Evolutionary conservation across 164 flowering plant species (phyloP), one percentile per base, ranked within the genome.

Genomic region (grape (Vitis vinifera)): DNA sequence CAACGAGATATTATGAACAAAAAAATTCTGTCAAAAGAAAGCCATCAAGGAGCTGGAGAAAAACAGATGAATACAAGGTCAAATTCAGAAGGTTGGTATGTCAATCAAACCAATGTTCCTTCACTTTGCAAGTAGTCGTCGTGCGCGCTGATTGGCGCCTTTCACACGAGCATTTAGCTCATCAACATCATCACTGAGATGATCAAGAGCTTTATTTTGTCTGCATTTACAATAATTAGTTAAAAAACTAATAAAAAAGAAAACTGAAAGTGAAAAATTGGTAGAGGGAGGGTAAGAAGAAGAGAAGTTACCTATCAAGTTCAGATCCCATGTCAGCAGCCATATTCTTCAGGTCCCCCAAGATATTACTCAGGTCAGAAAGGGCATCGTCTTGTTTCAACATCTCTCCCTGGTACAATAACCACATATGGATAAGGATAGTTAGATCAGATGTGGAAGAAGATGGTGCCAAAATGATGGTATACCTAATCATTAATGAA

Each of bases 261-360:
- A 37, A 37, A 37, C 4, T 3, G 44, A 6, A 37, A 37, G 7
- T 37, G 44, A 23, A 23, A 23, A 23, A 23, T 23, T 23, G 27
- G 27, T 23, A 23, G 2, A 2, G 2, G 27, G 27, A 23, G 27
- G 27, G 27, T 23, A 23, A 23, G 27, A 23, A 23, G 27, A 59
- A 55, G 13, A n/a, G 2, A n/a, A 65, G 80, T 71, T 51, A 92
- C 96, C 87, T 83, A 59, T 88, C 87, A 59, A 91, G 68, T 76
- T 92, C 98, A 44, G 83, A 59, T 67, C 96, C 98, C 98, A 92
- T 92, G 74, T 91, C 94, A 19, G 79, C 70, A 2, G 98, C 98
- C 98, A 92, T 92, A 62, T 65, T 70, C 88, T 91, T 92, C 66
- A 92, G 80, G 56, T 92, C 94, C 50, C 87, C 91, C 79, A 92